Base-by-base conservation (phyloP, 2,329 filamentous ascomycete genomes). In the Byssoonygena ceratinophila region DNA sequence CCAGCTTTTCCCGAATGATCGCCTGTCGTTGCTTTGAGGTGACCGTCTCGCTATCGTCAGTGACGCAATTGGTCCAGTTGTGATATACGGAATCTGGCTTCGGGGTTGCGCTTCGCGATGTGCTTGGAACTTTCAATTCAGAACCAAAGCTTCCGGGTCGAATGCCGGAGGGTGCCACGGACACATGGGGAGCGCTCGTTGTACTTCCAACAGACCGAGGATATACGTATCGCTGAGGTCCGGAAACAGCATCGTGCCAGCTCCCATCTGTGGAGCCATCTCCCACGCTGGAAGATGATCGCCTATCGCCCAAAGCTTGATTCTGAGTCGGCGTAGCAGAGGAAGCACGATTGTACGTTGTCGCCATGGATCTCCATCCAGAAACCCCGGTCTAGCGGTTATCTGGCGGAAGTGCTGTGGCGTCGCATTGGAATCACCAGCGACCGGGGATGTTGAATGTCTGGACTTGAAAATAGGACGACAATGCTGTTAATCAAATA, bases 91-190 rank as follows among this genome's bases (percentile, higher is more conserved):
- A 68, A 54, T 83, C 78, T 12, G 54, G 51, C 51, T 76, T 72
- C 36, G 76, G 70, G 2, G 79, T 76, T 25, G 81, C 81, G 46
- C 79, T 77, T 51, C 85, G 79, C 41, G 84, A 82, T 22, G 77
- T 74, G 43, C 65, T 67, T 64, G 84, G 77, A 62, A 83, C 87
- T 63, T 85, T 87, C 61, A 95, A 71, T 55, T 95, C 90, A 31
- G 89, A 83, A 62, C 84, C 94, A 74, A 96, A 96, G 73, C 88
- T 95, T 40, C 90, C 90, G 2, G 79, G 80, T 1, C 84, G 83
- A 23, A 84, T 83, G n/a, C 79, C 82, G 32, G 82, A 81, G 12
- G 85, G 80, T 56, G 83, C 84, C 63, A 89, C 76, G 46, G 85
- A 87, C 50, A 78, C 80, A 50, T 85, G 80, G 16, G 82, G 79